Evolutionary conservation across 768 basidiomycete species (phyloP).

Genomic region (Cytidiella melzeri): DNA sequence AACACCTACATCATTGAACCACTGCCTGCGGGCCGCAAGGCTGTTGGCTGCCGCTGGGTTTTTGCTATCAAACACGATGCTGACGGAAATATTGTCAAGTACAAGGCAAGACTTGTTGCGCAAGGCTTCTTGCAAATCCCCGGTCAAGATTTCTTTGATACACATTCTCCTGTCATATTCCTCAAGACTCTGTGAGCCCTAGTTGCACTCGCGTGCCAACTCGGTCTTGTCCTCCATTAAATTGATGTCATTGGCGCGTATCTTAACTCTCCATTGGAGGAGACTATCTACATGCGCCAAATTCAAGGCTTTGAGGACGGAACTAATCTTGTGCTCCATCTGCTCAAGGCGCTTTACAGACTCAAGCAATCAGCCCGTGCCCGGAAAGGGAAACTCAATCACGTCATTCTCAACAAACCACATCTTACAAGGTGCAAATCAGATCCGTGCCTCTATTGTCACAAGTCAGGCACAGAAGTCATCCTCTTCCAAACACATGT

Average conservation of each 20-base stretch:
- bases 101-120: no score
- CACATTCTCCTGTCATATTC: conserved; percentile 25
- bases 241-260: conserved; percentile 18
- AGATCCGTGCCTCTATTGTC: conserved; percentile 23
- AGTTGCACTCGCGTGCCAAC: no score
- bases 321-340: conserved; percentile 2
- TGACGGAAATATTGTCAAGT: no score
- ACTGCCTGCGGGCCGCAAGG: no score
- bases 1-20: conserved; percentile 16
- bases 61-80: no score
- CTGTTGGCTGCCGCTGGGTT: no score
- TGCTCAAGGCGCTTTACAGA: no score
- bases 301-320: conserved; percentile 19
- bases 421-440: conserved; percentile 18
- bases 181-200: conserved; percentile 17
- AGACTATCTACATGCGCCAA: no score
- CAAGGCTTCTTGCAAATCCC: no score
- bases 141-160: conserved; percentile 31
- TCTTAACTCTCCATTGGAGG: no score
- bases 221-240: conserved; percentile 10
- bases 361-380: no score
- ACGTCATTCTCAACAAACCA: conserved; percentile 13
- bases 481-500: conserved; percentile 23
- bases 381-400: conserved; percentile 30
- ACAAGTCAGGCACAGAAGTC: no score